These are phyloP conservation scores for Alternaria angustiovoidea DNA, from an alignment of 2,329 filamentous ascomycete species.

Conservation along the genomic window DNA sequence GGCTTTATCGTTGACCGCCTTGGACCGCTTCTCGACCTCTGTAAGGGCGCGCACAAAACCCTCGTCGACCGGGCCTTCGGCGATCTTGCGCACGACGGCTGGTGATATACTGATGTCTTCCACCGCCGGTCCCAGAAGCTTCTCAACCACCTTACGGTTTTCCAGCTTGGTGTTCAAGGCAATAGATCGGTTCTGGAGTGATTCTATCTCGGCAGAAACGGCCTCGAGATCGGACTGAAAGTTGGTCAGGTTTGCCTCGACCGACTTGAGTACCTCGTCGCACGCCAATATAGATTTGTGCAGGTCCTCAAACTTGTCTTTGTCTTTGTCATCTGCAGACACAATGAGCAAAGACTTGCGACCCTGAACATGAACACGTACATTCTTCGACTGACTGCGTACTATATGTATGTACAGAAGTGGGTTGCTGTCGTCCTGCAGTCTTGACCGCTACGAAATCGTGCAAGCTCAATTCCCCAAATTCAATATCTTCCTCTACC, in stretches of 20 bases:
- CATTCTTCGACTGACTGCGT: slow-evolving; percentile 75
- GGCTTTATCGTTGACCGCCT: slow-evolving; percentile 72
- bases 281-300: slow-evolving; percentile 88
- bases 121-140: slow-evolving; percentile 83
- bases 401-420: slow-evolving; percentile 59
- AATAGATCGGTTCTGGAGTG: slow-evolving; percentile 83
- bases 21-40: slow-evolving; percentile 82
- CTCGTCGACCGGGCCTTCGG: slow-evolving; percentile 89
- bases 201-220: slow-evolving; percentile 95
- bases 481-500: slow-evolving; percentile 75
- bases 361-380: slow-evolving; percentile 57
- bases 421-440: slow-evolving; percentile 40
- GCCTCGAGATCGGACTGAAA: slow-evolving; percentile 92
- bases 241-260: slow-evolving; percentile 88
- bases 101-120: slow-evolving; percentile 93
- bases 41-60: slow-evolving; percentile 83
- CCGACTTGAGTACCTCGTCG: slow-evolving; percentile 90
- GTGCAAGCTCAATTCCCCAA: slow-evolving; percentile 77
- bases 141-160: slow-evolving; percentile 89
- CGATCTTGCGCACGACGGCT: slow-evolving; percentile 81
- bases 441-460: slow-evolving; percentile 65
- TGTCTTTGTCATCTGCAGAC: slow-evolving; percentile 75
- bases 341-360: slow-evolving; percentile 36
- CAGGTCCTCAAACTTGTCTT: slow-evolving; percentile 85
- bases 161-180: slow-evolving; percentile 84